Base-by-base conservation (phyloP, 495 filamentous ascomycete species). In the Penicillium malachiteum region DNA sequence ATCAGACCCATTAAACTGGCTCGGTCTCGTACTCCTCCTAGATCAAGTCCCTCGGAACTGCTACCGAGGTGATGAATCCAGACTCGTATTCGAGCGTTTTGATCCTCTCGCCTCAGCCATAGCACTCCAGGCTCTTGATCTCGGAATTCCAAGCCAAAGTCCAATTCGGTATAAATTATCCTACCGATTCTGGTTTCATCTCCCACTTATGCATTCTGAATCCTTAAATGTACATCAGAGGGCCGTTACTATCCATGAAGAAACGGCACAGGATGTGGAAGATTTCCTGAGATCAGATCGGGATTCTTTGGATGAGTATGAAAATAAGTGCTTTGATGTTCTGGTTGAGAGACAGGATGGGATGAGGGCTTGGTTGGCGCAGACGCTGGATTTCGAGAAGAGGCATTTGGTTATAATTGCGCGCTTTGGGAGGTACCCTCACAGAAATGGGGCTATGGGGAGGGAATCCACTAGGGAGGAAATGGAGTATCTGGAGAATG, bases 121-220 rank as follows among this genome's bases (percentile, higher is more conserved):
- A 26, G 66, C 68, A 8, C 10, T 66, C 0, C 53, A 50, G 7
- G 70, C 66, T 1, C 50, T 71, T 13, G 46, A 56, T 13, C 26
- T 39, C 3, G 57, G 48, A 0, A 53, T 73, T 6, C 58, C 59
- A 1, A 57, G 30, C 3, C 55, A 47, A 30, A 60, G 50, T 2
- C 50, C 68, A 1, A 46, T 68, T 11, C 59, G 59, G 35, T 70
- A 68, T 30, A 67, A 63, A 8, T 48, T 73, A 2, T 56, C 66
- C 7, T 60, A 65, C 26, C 60, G 70, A 3, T 38, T 59, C 30
- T 73, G 70, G 70, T 73, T 73, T 46, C 56, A 68, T 35, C 39
- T 73, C 32, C 70, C 70, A 0, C 46, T 73, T 4, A 70, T 73
- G 70, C 68, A 73, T 40, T 67, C 64, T 7, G 71, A 71, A 54